A percentile compares a stretch with the other conserved stretches of the same genome.
Evolutionary conservation across 2,329 filamentous ascomycete genomes (phyloP).

Genomic region (Exophiala sp.): DNA sequence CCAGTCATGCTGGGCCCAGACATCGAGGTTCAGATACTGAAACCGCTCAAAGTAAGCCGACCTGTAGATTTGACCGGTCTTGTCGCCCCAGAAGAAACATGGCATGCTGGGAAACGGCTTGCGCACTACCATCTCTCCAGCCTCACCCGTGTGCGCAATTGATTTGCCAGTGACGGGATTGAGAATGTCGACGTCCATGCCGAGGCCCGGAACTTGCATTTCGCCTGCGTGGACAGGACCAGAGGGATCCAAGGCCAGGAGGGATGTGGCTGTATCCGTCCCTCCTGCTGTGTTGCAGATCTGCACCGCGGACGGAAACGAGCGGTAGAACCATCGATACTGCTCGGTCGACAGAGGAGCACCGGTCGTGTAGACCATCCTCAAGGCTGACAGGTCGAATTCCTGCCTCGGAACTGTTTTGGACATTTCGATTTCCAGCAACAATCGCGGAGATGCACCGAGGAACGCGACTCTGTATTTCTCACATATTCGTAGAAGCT

Average conservation of each 20-base stretch:
- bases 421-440: slow-evolving; percentile 37
- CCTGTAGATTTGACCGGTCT: slow-evolving; percentile 50
- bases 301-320: slow-evolving; percentile 36
- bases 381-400: slow-evolving; percentile 37
- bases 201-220: slow-evolving; percentile 34
- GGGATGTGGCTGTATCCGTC: slow-evolving; percentile 35
- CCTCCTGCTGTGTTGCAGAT: slow-evolving; percentile 42
- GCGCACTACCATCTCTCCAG: slow-evolving; percentile 69
- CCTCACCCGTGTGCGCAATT: slow-evolving; percentile 44
- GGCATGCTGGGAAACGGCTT: slow-evolving; percentile 70
- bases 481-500: slow-evolving; percentile 34
- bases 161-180: slow-evolving; percentile 10
- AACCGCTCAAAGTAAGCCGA: slow-evolving; percentile 28
- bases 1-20: slow-evolving; percentile 80
- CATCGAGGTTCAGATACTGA: slow-evolving; percentile 31
- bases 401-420: slow-evolving; percentile 11
- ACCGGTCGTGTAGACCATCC: slow-evolving; percentile 43
- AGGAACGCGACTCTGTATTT: slow-evolving; percentile 38
- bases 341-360: slow-evolving; percentile 39
- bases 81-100: slow-evolving; percentile 53
- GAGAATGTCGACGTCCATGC: slow-evolving; percentile 18
- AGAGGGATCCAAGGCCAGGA: slow-evolving; percentile 37
- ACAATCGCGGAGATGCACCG: slow-evolving; percentile 40
- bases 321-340: slow-evolving; percentile 42
- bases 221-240: slow-evolving; percentile 41